phyloP scores from a whole-genome alignment of 2,329 filamentous ascomycete genomes.

The Lecanicillium sp. region DNA sequence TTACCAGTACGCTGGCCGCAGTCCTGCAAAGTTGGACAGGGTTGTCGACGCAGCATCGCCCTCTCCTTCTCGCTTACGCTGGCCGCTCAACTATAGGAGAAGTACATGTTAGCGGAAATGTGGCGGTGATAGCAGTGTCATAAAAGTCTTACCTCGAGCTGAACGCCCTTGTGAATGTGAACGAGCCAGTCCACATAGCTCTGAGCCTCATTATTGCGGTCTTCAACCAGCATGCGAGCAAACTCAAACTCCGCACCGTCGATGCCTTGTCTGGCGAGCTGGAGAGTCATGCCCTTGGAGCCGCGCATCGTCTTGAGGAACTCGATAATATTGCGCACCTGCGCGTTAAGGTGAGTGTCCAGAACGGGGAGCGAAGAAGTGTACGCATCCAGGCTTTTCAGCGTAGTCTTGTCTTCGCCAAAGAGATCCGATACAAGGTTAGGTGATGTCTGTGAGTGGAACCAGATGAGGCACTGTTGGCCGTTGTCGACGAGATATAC shows the following conservation, averaged over 20 bases:
- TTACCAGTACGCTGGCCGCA: constrained; percentile 55
- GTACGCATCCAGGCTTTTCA: constrained; percentile 76
- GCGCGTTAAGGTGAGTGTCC: constrained; percentile 87
- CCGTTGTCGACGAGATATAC: constrained; percentile 95
- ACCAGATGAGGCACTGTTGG: constrained; percentile 84
- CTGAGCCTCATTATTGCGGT: constrained; percentile 94
- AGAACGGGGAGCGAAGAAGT: constrained; percentile 73
- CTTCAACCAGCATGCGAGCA: constrained; percentile 81
- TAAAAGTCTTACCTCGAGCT: constrained; percentile 62
- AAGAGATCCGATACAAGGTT: constrained; percentile 89
- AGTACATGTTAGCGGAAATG: constrained; percentile 1
- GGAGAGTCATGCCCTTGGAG: constrained; percentile 80
- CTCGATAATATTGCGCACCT: constrained; percentile 88
- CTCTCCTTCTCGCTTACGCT: constrained; percentile 61
- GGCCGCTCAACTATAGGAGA: constrained; percentile 50
- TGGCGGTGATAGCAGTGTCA: no score
- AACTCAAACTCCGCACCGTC: constrained; percentile 97
- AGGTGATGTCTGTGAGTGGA: constrained; percentile 86
- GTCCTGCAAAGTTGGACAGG: constrained; percentile 48
- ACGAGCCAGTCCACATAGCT: constrained; percentile 99
- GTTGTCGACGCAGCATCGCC: constrained; percentile 34
- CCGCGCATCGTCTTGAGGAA: constrained; percentile 75
- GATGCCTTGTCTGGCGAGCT: constrained; percentile 84
- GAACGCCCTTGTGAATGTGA: constrained; percentile 86
- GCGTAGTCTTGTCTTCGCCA: constrained; percentile 59